phyloP scores from a whole-genome alignment of 2,329 filamentous ascomycete species.

The Aspergillus viridinutans region DNA sequence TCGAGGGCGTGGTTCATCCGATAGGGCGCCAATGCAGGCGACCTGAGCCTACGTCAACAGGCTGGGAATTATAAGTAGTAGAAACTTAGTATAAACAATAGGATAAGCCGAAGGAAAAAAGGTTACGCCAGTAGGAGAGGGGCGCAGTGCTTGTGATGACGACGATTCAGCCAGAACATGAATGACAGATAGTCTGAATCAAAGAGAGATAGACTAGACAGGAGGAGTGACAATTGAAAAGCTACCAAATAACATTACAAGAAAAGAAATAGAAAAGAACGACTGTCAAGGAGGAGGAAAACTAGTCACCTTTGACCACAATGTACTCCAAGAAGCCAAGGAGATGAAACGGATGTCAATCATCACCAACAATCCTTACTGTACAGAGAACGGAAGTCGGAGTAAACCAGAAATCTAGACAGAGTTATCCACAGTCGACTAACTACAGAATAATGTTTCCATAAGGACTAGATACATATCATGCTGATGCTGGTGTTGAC shows the following conservation, averaged over 20 bases:
- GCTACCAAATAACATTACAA: background rate
- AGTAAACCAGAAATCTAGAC: background rate
- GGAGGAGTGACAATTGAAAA: background rate
- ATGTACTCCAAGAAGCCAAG: background rate
- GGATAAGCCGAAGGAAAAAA: background rate
- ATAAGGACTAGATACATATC: background rate
- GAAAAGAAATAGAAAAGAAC: background rate
- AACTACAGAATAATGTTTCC: background rate
- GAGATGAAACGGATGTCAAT: background rate
- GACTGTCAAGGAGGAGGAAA: background rate
- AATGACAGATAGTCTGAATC: background rate
- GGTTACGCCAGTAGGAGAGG: background rate
- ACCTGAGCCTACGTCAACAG: conserved; percentile 2
- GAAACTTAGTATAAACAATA: background rate
- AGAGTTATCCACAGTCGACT: background rate
- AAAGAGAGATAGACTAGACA: background rate
- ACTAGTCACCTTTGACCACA: background rate
- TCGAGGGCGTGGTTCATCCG: conserved; percentile 9
- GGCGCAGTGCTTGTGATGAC: background rate
- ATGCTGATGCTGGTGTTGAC: background rate
- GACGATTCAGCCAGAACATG: background rate
- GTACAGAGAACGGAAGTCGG: background rate
- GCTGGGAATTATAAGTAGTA: background rate
- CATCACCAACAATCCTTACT: background rate
- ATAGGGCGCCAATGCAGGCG: conserved; percentile 6